These are phyloP conservation scores for Populus hybrid DNA, from an alignment of 441 rosid species.

Conservation along the genomic window DNA sequence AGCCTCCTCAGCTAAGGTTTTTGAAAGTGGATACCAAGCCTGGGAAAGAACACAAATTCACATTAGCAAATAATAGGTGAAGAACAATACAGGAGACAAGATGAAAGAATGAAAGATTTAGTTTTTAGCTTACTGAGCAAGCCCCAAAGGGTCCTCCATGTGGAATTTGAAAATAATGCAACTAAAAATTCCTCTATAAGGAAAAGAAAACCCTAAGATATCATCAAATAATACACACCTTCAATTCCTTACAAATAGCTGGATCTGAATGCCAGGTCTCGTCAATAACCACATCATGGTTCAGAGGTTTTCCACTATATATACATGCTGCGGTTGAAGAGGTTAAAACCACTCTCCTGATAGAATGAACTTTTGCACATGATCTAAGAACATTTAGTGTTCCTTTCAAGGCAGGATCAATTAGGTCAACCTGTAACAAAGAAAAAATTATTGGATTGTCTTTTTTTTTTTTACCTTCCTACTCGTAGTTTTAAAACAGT, in stretches of 20 bases:
- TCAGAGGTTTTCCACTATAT: slow-evolving; percentile 30
- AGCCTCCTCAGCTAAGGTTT: slow-evolving; percentile 74
- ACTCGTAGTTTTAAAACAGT: too few species aligned
- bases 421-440: slow-evolving; percentile 35
- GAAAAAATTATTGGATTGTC: neutral
- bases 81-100: too few species aligned
- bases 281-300: slow-evolving; percentile 40
- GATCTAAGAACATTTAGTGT: slow-evolving; percentile 54
- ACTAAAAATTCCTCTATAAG: neutral
- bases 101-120: too few species aligned
- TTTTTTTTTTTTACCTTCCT: too few species aligned
- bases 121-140: neutral
- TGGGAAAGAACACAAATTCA: neutral
- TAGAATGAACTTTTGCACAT: slow-evolving; percentile 42
- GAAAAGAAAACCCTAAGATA: neutral
- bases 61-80: too few species aligned
- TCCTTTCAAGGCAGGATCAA: slow-evolving; percentile 64
- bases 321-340: slow-evolving; percentile 48
- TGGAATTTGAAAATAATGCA: neutral
- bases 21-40: slow-evolving; percentile 36
- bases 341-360: slow-evolving; percentile 51
- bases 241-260: slow-evolving; percentile 30
- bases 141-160: neutral
- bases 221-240: slow-evolving; percentile 27
- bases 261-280: slow-evolving; percentile 70